phyloP scores from a whole-genome alignment of 345 rosid genomes.

The Limnanthes douglasii region DNA sequence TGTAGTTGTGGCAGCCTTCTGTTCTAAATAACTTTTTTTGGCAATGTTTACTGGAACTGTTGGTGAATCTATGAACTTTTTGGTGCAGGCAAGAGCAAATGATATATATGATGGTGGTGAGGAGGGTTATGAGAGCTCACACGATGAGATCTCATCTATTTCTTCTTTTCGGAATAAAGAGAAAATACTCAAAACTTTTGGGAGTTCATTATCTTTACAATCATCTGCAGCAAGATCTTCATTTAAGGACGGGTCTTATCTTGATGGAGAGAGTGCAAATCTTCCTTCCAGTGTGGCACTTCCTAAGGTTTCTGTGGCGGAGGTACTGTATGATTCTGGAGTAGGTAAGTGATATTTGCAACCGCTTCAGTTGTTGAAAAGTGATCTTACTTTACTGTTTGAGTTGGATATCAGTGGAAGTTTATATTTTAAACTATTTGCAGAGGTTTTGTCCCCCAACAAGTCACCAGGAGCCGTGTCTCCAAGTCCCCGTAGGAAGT shows the following conservation, averaged over 20 bases:
- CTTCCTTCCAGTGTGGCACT: slow-evolving; percentile 40
- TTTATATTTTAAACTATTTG: not conserved
- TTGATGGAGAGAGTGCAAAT: slow-evolving; percentile 38
- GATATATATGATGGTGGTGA: slow-evolving; percentile 51
- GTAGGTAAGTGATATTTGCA: slow-evolving; percentile 24
- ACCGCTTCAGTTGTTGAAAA: not conserved
- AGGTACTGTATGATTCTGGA: slow-evolving; percentile 43
- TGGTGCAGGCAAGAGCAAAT: slow-evolving; percentile 58
- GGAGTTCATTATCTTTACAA: slow-evolving; percentile 68
- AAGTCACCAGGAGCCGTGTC: too few species aligned
- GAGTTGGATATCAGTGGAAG: not conserved
- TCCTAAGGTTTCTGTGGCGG: slow-evolving; percentile 55
- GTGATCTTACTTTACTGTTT: not conserved
- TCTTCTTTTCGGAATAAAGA: slow-evolving; percentile 65
- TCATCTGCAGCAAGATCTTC: slow-evolving; percentile 56
- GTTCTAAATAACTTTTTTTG: slow-evolving; percentile 7
- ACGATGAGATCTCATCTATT: slow-evolving; percentile 81
- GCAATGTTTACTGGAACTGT: too few species aligned
- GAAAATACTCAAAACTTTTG: slow-evolving; percentile 42
- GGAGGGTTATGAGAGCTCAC: slow-evolving; percentile 86
- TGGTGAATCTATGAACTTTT: slow-evolving; percentile 3
- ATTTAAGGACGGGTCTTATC: slow-evolving; percentile 30
- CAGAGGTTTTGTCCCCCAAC: too few species aligned
- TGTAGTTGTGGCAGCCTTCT: not conserved
- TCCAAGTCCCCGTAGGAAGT: slow-evolving; percentile 31